Conservation (phyloP, 2,329 filamentous ascomycete genomes). For the Geosmithia morbida region DNA sequence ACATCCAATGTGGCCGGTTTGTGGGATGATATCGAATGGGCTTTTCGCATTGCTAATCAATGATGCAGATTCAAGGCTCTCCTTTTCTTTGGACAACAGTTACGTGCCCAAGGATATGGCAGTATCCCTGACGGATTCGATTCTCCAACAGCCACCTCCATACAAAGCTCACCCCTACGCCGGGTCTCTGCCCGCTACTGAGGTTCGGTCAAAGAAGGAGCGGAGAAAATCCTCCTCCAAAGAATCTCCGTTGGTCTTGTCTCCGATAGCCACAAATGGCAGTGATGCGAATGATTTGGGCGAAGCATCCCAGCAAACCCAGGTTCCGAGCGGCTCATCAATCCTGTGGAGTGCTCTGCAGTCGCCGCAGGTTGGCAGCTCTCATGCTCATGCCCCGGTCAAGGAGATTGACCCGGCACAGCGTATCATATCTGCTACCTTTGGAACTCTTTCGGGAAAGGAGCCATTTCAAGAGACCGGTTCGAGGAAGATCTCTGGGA, state of each 20-base stretch:
- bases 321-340: slow-evolving; percentile 10
- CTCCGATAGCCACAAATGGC: slow-evolving; percentile 3
- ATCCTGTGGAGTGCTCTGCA: slow-evolving; percentile 6
- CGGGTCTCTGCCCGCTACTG: slow-evolving; percentile 15
- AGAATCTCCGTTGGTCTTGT: slow-evolving; percentile 6
- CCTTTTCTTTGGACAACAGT: slow-evolving; percentile 6
- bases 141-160: slow-evolving; percentile 31
- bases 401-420: slow-evolving; percentile 3
- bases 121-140: slow-evolving; percentile 28
- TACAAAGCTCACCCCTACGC: slow-evolving; percentile 16
- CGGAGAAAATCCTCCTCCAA: slow-evolving; percentile 8
- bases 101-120: slow-evolving; percentile 19
- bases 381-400: slow-evolving; percentile 1
- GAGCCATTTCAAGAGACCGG: not conserved
- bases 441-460: not conserved
- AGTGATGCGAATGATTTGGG: slow-evolving; percentile 16
- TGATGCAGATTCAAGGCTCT: slow-evolving; percentile 6
- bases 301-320: slow-evolving; percentile 24
- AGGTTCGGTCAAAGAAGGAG: slow-evolving; percentile 30
- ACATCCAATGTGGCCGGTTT: not conserved
- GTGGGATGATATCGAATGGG: slow-evolving; percentile 1
- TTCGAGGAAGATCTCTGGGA: slow-evolving; percentile 5
- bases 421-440: slow-evolving; percentile 2
- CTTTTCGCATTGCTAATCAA: slow-evolving; percentile 1
- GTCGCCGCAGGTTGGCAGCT: slow-evolving; percentile 6